phyloP scores from a whole-genome alignment of 305 asterid species.

The Fraxinus nigra region DNA sequence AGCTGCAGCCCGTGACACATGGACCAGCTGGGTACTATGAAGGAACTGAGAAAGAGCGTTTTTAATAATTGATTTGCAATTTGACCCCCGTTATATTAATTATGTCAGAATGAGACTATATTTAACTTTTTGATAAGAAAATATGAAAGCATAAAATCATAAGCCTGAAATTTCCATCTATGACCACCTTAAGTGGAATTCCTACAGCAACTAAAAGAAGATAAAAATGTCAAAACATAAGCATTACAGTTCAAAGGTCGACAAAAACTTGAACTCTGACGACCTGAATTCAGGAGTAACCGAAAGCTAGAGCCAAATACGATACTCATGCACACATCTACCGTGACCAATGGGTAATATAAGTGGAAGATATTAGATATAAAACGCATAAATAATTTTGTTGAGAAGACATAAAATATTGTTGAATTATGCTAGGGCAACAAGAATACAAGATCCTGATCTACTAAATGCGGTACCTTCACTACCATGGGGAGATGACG shows the following conservation, averaged over 20 bases:
- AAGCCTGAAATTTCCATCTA: conserved; percentile 12
- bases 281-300: neutral
- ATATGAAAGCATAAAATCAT: conserved; percentile 5
- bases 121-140: neutral
- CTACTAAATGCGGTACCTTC: conserved; percentile 5
- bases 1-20: too few species aligned
- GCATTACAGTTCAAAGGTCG: neutral
- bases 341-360: neutral
- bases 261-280: neutral
- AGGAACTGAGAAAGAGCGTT: neutral
- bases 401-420: neutral
- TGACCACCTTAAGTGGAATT: neutral
- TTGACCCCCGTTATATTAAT: neutral
- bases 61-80: neutral
- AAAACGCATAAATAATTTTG: conserved; percentile 13
- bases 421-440: neutral
- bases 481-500: neutral
- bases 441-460: neutral
- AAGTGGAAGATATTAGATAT: conserved; percentile 1
- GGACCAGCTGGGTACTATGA: neutral
- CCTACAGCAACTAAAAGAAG: neutral
- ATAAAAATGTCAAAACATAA: neutral
- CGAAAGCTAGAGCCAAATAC: neutral
- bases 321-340: neutral
- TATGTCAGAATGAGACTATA: neutral